These are phyloP conservation scores for Parachaetomium inaequale DNA, from an alignment of 495 filamentous ascomycete genomes.

Conservation along the genomic window DNA sequence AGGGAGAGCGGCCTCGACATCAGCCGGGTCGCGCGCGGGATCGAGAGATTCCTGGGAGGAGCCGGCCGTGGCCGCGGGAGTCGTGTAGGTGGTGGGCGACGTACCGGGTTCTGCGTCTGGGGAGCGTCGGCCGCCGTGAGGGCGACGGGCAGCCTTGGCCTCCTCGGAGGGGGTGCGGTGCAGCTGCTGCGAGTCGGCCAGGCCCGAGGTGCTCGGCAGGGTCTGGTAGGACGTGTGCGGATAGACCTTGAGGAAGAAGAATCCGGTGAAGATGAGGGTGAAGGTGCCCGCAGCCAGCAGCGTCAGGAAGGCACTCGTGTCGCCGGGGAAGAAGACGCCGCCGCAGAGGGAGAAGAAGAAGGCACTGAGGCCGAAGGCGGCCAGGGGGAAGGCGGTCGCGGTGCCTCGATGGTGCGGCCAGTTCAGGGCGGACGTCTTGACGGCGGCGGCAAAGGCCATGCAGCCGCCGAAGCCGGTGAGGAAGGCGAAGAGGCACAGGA, in stretches of 20 bases:
- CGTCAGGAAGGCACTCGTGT: slow-evolving; percentile 75
- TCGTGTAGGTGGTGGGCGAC: slow-evolving; percentile 45
- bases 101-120: slow-evolving; percentile 63
- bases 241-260: slow-evolving; percentile 77
- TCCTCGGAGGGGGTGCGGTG: slow-evolving; percentile 59
- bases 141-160: slow-evolving; percentile 37
- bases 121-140: slow-evolving; percentile 25
- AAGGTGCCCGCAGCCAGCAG: slow-evolving; percentile 80
- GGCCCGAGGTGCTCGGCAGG: slow-evolving; percentile 48
- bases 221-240: slow-evolving; percentile 64
- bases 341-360: slow-evolving; percentile 89
- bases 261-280: slow-evolving; percentile 63
- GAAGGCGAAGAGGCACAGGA: slow-evolving; percentile 77
- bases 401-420: slow-evolving; percentile 90
- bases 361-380: slow-evolving; percentile 90
- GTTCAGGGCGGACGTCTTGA: slow-evolving; percentile 88
- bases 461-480: slow-evolving; percentile 85
- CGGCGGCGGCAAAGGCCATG: slow-evolving; percentile 76
- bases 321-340: slow-evolving; percentile 73
- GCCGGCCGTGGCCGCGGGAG: slow-evolving; percentile 27
- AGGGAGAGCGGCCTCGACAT: slow-evolving; percentile 38
- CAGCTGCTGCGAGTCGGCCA: slow-evolving; percentile 55
- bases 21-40: slow-evolving; percentile 24
- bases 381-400: slow-evolving; percentile 87
- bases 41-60: slow-evolving; percentile 6